Evolutionary conservation across 805 yeast genomes (phyloP).

Genomic region (Jamesozyma lodderae): DNA sequence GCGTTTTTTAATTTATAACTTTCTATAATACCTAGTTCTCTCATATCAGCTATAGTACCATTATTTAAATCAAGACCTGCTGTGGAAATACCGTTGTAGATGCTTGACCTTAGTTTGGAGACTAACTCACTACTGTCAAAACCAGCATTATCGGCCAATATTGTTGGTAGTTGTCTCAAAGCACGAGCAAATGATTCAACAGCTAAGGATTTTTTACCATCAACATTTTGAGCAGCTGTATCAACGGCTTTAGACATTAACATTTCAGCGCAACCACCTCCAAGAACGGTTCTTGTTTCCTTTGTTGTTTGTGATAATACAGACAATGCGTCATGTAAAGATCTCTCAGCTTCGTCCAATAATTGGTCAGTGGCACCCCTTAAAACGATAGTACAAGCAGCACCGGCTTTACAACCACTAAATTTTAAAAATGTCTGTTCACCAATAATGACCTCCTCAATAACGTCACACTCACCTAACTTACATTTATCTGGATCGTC

Average conservation of each 20-base stretch:
- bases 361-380: conserved; percentile 98
- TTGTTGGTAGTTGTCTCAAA: conserved; percentile 87
- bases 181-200: conserved; percentile 93
- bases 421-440: conserved; percentile 86
- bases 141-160: conserved; percentile 95
- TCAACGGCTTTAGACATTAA: conserved; percentile 96
- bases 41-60: conserved; percentile 87
- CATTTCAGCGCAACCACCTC: conserved; percentile 95
- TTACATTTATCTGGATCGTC: conserved; percentile 83
- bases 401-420: conserved; percentile 91
- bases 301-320: conserved; percentile 91
- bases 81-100: conserved; percentile 85
- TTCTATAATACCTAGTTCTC: conserved; percentile 88
- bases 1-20: conserved; percentile 86
- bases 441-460: conserved; percentile 90
- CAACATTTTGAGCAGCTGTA: conserved; percentile 80
- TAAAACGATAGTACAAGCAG: conserved; percentile 90
- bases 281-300: conserved; percentile 84
- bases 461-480: conserved; percentile 78
- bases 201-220: conserved; percentile 90
- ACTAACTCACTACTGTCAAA: conserved; percentile 89
- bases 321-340: conserved; percentile 91
- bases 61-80: conserved; percentile 82
- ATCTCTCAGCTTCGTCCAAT: conserved; percentile 92
- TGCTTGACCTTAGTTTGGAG: conserved; percentile 71